Evolutionary conservation across 768 basidiomycete genomes (phyloP), one percentile per base, ranked within the genome.

Genomic region (Pleurotus salmoneostramineus): DNA sequence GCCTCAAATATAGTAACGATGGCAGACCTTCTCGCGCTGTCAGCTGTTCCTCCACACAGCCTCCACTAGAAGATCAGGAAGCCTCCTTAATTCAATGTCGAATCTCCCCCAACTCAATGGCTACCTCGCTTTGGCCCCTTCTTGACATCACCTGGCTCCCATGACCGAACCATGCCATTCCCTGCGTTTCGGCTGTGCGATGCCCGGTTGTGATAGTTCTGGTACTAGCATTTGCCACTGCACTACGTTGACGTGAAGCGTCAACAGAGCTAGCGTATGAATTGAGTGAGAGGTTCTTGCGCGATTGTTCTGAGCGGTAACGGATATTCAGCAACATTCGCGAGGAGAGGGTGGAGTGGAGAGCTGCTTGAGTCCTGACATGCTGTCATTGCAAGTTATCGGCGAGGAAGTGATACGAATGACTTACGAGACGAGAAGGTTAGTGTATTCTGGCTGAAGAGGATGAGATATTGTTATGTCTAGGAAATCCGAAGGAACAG

Each of bases 331-430:
- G 50, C 6, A 52, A 35, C 32, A 55, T 44, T 14, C 52, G 36
- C 14, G 52, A 42, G 12, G 52, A 55, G n/a, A 55, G 52, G 27
- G 34, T 55, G 5, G 52, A 55, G 52, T 55, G 52, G 21, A 55
- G 52, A 8, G 52, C 35, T 2, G 52, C 52, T 43, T 55, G 52
- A 15, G 52, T 55, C 32, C 52, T 55, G 17, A 7, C 4, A 40
- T 3, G 32, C 11, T 4, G 48, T 27, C n/a, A 33, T 17, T 33
- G 17, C 10, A 27, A 17, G n/a, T 10, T 27, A n/a, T 11, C 21
- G 21, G 14, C 33, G 31, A 27, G 31, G 33, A 7, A 12, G 33
- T 3, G 36, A 14, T 14, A n/a, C n/a, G 50, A 51, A 17, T 12
- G 6, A 11, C 52, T n/a, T 44, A 55, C 52, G 52, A 42, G 36